Conservation (phyloP, 768 basidiomycete genomes). For the Fomitopsis pulvina region DNA sequence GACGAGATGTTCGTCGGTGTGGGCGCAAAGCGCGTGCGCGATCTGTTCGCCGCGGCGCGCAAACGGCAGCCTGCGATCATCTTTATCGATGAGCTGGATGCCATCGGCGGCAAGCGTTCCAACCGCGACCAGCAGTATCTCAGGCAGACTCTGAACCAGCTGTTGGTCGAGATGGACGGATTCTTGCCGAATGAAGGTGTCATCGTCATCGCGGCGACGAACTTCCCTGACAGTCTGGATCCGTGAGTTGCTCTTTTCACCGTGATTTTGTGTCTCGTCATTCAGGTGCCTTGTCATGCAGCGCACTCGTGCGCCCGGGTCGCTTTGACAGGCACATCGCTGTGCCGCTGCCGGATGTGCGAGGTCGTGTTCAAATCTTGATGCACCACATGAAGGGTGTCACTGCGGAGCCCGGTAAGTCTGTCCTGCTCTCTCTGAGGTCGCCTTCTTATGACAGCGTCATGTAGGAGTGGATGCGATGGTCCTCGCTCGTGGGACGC, state of each 20-base stretch:
- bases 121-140: constrained; percentile 81
- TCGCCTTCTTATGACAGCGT: too few relatives aligned
- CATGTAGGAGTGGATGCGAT: constrained; percentile 76
- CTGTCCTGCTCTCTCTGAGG: constrained; percentile 4
- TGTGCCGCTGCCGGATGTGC: constrained; percentile 91
- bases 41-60: constrained; percentile 88
- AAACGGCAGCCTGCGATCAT: constrained; percentile 96
- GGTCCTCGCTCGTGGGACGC: constrained; percentile 87
- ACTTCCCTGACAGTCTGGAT: constrained; percentile 93
- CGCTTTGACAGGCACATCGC: constrained; percentile 92
- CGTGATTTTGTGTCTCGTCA: too few relatives aligned
- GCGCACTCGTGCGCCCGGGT: constrained; percentile 92
- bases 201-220: constrained; percentile 95
- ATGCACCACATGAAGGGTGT: constrained; percentile 87
- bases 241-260: constrained; percentile 48
- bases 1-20: constrained; percentile 98
- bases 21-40: constrained; percentile 91
- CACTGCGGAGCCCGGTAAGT: constrained; percentile 47
- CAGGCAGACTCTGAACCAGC: constrained; percentile 93
- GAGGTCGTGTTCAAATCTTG: constrained; percentile 90
- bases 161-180: constrained; percentile 96
- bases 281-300: too few relatives aligned
- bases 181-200: constrained; percentile 92
- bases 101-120: constrained; percentile 85
- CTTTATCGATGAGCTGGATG: constrained; percentile 96